These are phyloP conservation scores for Chaetoceros muelleri DNA, from an alignment of 108 stramenopile genomes.

Conservation along the genomic window DNA sequence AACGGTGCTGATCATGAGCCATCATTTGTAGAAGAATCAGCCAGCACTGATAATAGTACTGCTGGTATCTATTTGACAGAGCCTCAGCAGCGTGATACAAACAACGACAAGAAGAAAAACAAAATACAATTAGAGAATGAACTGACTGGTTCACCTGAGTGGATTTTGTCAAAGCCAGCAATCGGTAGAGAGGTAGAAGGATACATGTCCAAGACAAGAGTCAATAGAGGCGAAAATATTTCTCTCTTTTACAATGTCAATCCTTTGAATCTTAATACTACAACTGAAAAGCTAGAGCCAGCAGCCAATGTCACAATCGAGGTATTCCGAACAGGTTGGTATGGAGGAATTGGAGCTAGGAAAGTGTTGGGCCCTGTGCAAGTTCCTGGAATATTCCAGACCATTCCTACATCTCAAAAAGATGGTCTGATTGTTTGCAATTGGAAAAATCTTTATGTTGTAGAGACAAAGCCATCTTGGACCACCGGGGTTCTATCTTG, in stretches of 20 bases:
- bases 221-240: constrained; percentile 3
- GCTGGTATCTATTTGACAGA: no score
- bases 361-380: constrained; percentile 1
- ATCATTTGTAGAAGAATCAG: no score
- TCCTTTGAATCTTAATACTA: neutral
- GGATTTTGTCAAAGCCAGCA: constrained; percentile 5
- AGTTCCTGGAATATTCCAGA: constrained; percentile 3
- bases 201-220: constrained; percentile 8
- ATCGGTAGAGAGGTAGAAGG: constrained; percentile 7
- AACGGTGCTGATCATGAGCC: no score
- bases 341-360: constrained; percentile 4
- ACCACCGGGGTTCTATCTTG: constrained; percentile 10
- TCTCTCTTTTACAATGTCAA: constrained; percentile 1
- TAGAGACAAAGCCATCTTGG: neutral
- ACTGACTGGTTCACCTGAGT: neutral
- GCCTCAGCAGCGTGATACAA: constrained; percentile 8
- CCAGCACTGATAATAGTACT: no score
- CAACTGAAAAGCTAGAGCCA: neutral
- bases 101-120: constrained; percentile 4
- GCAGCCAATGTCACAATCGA: constrained; percentile 1
- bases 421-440: constrained; percentile 2
- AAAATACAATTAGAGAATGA: neutral
- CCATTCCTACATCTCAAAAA: neutral
- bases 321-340: constrained; percentile 11
- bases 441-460: constrained; percentile 7